These are phyloP conservation scores for Phytophthora sp. DNA, from an alignment of 352 stramenopile species.

Conservation along the genomic window DNA sequence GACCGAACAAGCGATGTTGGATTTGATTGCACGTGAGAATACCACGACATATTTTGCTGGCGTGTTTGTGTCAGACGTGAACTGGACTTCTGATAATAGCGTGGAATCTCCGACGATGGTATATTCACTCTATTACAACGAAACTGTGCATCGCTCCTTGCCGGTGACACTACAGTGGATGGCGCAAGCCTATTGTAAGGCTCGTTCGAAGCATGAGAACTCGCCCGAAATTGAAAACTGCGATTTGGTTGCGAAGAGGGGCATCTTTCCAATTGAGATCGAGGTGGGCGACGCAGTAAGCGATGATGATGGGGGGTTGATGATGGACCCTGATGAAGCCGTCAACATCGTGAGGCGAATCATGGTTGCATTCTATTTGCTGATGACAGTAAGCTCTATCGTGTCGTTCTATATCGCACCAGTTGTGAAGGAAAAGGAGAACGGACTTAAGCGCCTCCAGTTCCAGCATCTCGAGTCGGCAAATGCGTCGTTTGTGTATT, in stretches of 20 bases:
- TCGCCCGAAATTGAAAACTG: slow-evolving; percentile 33
- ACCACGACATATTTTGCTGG: slow-evolving; percentile 62
- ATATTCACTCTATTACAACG: slow-evolving; percentile 75
- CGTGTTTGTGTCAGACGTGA: slow-evolving; percentile 56
- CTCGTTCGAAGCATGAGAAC: slow-evolving; percentile 24
- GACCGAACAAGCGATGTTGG: slow-evolving; percentile 46
- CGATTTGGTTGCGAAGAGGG: slow-evolving; percentile 55
- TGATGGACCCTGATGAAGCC: slow-evolving; percentile 39
- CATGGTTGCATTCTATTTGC: slow-evolving; percentile 90
- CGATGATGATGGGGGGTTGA: slow-evolving; percentile 21
- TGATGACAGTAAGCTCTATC: slow-evolving; percentile 69
- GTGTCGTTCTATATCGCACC: slow-evolving; percentile 67
- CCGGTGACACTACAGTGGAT: slow-evolving; percentile 67
- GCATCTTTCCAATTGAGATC: slow-evolving; percentile 47
- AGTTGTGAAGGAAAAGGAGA: slow-evolving; percentile 75
- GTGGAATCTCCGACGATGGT: slow-evolving; percentile 20
- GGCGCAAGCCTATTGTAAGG: slow-evolving; percentile 64
- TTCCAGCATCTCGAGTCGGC: slow-evolving; percentile 66
- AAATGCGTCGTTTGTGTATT: slow-evolving; percentile 65
- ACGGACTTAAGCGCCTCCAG: slow-evolving; percentile 74
- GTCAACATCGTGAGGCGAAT: slow-evolving; percentile 76
- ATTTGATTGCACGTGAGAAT: slow-evolving; percentile 43
- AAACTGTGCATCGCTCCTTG: slow-evolving; percentile 63
- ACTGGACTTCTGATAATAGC: slow-evolving; percentile 21
- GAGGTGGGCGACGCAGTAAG: slow-evolving; percentile 23